Evolutionary conservation across 1,139 yeast genomes (phyloP), one percentile per base, ranked within the genome.

Genomic region (Insectozyma bohioensis): DNA sequence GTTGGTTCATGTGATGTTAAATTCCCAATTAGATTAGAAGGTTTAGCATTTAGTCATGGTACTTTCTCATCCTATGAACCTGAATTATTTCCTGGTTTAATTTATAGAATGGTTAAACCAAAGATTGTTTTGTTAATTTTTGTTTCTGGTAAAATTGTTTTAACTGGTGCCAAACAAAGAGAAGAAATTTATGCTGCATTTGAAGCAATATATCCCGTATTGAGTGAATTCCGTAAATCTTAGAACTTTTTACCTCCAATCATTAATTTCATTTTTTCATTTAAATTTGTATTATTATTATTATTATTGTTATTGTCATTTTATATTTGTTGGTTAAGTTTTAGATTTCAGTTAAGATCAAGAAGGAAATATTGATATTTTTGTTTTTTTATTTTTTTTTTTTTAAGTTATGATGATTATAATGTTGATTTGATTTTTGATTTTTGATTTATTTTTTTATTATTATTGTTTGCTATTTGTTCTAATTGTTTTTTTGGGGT

Each of bases 81-180:
- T 4, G 99, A 92, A 64, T 71, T 92, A 57, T 92, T 92, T 63
- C 99, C 99, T 4, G 99, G 99, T 55, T 76, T 92, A 52, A 92
- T 92, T 67, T 92, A 92, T 72, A 88, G 99, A 75, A 92, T 92
- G 99, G 98, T 92, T 52, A 92, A 92, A 59, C 99, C 99, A 14
- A 92, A 92, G 60, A 92, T 92, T 64, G 99, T 92, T 40, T 68
- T 92, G 56, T 75, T 92, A 66, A 90, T 92, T 54, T 92, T 92
- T 62, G 98, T 92, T 37, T 85, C 95, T 22, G 99, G 99, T 28
- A 92, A 94, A 63, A 92, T 92, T 64, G 99, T 92, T 39, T 72
- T 92, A 52, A 92, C 99, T 13, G 99, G 99, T 71, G 99, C 99
- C 20, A 92, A 92, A 61, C 97, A 92, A 63, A 85, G 99, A 62